Base-by-base conservation (phyloP, 208 protist genomes). In the Crithidia acanthocephali region DNA sequence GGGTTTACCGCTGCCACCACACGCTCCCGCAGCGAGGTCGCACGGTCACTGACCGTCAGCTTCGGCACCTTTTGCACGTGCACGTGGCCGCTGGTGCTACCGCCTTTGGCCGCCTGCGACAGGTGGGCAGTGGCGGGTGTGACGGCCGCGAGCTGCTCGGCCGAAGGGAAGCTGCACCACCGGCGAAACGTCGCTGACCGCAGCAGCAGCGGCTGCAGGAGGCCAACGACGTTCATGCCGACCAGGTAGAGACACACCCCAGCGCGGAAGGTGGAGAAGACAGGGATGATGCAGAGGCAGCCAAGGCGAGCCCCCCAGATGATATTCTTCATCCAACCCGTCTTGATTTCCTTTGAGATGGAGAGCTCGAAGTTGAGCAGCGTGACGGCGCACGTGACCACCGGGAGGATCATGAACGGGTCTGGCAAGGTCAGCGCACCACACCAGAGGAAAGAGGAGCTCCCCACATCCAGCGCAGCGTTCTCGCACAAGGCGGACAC, bases 171-270 rank as follows among this genome's bases (percentile, higher is more conserved):
- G 28, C 80, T 59, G 56, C 92, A 77, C 35, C 65, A 69, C 42
- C 58, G 65, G 25, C 90, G 81, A 57, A 95, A 92, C 28, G 32
- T 25, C 9, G 52, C 42, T 15, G 69, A 59, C 18, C 90, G 82
- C 56, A 97, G 60, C 20, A 95, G 81, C 37, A 93, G 30, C 16
- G 93, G 90, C 67, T 95, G 93, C 50, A 95, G 61, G 33, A 97
- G 70, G 27, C 93, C 93, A 13, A 83, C 79, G 8, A 88, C 52
- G 62, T 83, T 93, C 87, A 97, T 93, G 47, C 93, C 91, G 16
- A 97, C 42, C 58, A 91, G 91, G 76, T 93, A 97, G n/a, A 97
- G 85, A 33, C 84, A 90, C 30, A 97, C 92, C 1, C 92, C 92
- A 18, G 86, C 56, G 51, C 85, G 86, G 56, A 97, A 88, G 13